These are phyloP conservation scores for Penicillium polonicum DNA, from an alignment of 2,329 filamentous ascomycete genomes.

Conservation along the genomic window DNA sequence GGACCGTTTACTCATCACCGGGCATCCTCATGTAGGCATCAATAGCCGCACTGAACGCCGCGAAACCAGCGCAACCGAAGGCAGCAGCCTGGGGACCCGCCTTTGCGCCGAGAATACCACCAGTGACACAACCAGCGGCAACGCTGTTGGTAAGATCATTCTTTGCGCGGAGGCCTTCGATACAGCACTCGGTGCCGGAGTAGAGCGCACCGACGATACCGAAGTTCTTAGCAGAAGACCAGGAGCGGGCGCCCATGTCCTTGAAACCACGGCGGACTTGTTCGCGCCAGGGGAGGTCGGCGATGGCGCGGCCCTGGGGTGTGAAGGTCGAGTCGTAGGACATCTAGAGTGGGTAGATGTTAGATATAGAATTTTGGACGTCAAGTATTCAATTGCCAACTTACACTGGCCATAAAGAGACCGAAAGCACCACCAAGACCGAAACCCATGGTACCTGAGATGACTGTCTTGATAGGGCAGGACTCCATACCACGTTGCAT, in stretches of 20 bases:
- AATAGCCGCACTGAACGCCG: constrained; percentile 87
- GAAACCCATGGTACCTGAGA: constrained; percentile 92
- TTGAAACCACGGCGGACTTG: constrained; percentile 85
- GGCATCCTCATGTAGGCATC: constrained; percentile 87
- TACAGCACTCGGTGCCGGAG: constrained; percentile 89
- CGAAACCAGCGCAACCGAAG: constrained; percentile 88
- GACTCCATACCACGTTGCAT: constrained; percentile 87
- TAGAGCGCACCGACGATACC: constrained; percentile 90
- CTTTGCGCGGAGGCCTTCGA: constrained; percentile 86
- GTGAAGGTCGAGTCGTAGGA: constrained; percentile 92
- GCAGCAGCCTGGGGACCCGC: constrained; percentile 86
- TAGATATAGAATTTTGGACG: neutral
- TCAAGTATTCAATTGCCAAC: constrained; percentile 34
- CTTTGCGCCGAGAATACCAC: constrained; percentile 79
- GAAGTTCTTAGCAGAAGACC: constrained; percentile 87
- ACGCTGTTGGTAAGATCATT: constrained; percentile 90
- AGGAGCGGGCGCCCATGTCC: constrained; percentile 87
- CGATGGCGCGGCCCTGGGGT: constrained; percentile 53
- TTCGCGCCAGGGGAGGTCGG: constrained; percentile 72
- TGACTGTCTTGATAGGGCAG: constrained; percentile 81
- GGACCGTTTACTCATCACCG: constrained; percentile 32
- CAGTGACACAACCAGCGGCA: constrained; percentile 84
- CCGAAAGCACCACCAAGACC: constrained; percentile 92
- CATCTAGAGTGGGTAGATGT: constrained; percentile 62
- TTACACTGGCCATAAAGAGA: constrained; percentile 94